phyloP scores from a whole-genome alignment of 169 alveolate species.

The Sarcocystis neurona region DNA sequence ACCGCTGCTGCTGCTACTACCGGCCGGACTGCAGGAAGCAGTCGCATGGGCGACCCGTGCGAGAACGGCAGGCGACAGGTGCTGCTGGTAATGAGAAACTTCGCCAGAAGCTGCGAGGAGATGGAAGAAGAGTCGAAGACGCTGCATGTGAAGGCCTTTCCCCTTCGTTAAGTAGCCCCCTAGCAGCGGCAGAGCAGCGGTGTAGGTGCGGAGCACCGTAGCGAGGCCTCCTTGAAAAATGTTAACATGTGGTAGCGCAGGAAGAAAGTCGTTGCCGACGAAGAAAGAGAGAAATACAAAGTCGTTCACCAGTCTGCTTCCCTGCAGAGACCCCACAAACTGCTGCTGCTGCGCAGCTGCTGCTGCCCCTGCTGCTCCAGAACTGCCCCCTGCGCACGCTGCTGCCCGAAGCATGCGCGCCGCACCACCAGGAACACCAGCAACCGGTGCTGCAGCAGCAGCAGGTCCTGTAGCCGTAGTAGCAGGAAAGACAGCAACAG shows the following conservation, averaged over 20 bases:
- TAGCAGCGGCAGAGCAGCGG: constrained; percentile 41
- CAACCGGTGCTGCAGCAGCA: too few species aligned
- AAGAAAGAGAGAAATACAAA: constrained; percentile 90
- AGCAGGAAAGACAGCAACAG: too few species aligned
- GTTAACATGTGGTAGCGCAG: constrained; percentile 91
- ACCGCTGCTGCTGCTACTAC: neutral
- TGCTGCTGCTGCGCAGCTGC: neutral
- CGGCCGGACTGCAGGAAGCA: neutral
- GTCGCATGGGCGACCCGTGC: neutral
- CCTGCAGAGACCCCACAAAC: constrained; percentile 74
- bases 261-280: constrained; percentile 97
- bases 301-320: constrained; percentile 92
- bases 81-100: constrained; percentile 25
- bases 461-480: too few species aligned
- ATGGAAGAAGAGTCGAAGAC: constrained; percentile 38
- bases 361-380: neutral
- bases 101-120: constrained; percentile 36
- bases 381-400: neutral
- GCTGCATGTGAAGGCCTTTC: constrained; percentile 46
- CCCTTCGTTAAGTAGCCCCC: constrained; percentile 55
- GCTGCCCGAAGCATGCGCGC: too few species aligned
- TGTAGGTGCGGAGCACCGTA: constrained; percentile 25
- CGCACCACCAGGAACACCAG: too few species aligned
- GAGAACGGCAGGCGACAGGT: constrained; percentile 25
- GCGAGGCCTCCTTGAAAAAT: constrained; percentile 48